Evolutionary conservation across 352 stramenopile species (phyloP).

Genomic region (Pythium plurisporium): DNA sequence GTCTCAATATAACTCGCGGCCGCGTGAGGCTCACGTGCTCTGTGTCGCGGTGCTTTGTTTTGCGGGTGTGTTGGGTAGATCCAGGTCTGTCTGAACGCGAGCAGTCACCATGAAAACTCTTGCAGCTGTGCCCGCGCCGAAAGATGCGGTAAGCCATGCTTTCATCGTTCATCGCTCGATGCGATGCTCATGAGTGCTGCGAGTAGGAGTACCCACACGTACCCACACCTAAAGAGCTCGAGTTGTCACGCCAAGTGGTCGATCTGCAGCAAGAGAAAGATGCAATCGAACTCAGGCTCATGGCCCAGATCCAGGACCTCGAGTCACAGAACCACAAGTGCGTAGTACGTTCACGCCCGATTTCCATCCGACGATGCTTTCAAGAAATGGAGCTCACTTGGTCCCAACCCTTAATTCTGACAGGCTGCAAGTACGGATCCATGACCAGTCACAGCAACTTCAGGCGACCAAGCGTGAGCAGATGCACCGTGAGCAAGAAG

Average conservation of each 20-base stretch:
- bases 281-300: conserved; percentile 47
- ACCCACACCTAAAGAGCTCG: conserved; percentile 67
- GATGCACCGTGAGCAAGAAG: conserved; percentile 42
- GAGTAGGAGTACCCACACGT: conserved; percentile 62
- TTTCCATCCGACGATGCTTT: too few species aligned
- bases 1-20: too few species aligned
- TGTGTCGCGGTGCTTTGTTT: neutral
- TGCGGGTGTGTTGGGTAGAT: too few species aligned
- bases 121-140: conserved; percentile 16
- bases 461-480: conserved; percentile 61
- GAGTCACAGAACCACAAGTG: conserved; percentile 70
- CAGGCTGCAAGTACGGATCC: conserved; percentile 54
- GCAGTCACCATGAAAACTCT: conserved; percentile 6
- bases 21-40: too few species aligned
- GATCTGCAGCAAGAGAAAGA: conserved; percentile 68
- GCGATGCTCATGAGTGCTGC: neutral
- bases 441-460: conserved; percentile 50
- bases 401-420: neutral
- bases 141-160: conserved; percentile 33
- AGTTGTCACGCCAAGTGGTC: conserved; percentile 61
- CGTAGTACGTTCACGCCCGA: conserved; percentile 26
- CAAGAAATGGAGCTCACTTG: neutral
- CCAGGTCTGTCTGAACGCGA: too few species aligned
- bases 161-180: neutral
- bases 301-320: conserved; percentile 60